Percentiles rank a stretch among this genome's conserved stretches.
Conservation (phyloP, 1,284 basidiomycete genomes). For the Heterobasidion annosum region DNA sequence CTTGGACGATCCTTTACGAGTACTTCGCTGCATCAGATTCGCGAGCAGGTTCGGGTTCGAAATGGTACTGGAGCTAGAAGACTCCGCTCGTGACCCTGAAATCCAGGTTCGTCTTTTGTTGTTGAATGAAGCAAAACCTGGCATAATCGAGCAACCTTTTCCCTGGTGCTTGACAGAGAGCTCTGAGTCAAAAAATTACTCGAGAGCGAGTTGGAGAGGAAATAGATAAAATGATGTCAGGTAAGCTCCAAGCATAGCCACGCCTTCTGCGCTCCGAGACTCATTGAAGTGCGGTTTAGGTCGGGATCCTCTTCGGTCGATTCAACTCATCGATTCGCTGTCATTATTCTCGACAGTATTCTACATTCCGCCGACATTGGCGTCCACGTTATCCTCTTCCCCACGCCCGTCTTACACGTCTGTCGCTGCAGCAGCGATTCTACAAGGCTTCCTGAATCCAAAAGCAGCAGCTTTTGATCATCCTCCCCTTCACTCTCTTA, state of each 20-base stretch:
- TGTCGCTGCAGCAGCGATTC: slow-evolving; percentile 50
- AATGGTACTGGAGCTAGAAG: slow-evolving; percentile 65
- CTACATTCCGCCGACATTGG: slow-evolving; percentile 37
- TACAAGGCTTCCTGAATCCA: slow-evolving; percentile 38
- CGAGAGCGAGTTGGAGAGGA: slow-evolving; percentile 90
- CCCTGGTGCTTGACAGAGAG: slow-evolving; percentile 37
- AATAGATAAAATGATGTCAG: slow-evolving; percentile 85
- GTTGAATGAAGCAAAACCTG: too few relatives aligned
- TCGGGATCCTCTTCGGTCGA: slow-evolving; percentile 64
- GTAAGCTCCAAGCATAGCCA: slow-evolving; percentile 26
- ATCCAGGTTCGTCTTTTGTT: slow-evolving; percentile 49
- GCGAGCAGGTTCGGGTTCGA: slow-evolving; percentile 84
- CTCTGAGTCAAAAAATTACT: slow-evolving; percentile 73
- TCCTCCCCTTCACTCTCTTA: slow-evolving; percentile 35
- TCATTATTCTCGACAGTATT: slow-evolving; percentile 70
- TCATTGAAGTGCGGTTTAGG: slow-evolving; percentile 29
- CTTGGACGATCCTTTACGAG: slow-evolving; percentile 87
- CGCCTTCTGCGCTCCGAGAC: neutral
- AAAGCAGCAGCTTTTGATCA: slow-evolving; percentile 6
- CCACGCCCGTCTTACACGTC: slow-evolving; percentile 28
- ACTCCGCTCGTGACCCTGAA: slow-evolving; percentile 54
- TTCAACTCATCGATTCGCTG: slow-evolving; percentile 64
- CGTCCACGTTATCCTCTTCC: slow-evolving; percentile 33
- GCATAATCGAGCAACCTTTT: too few relatives aligned
- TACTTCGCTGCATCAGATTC: slow-evolving; percentile 88